Base-by-base conservation (phyloP, 1,284 basidiomycete genomes). In the Naganishia liquefaciens region DNA sequence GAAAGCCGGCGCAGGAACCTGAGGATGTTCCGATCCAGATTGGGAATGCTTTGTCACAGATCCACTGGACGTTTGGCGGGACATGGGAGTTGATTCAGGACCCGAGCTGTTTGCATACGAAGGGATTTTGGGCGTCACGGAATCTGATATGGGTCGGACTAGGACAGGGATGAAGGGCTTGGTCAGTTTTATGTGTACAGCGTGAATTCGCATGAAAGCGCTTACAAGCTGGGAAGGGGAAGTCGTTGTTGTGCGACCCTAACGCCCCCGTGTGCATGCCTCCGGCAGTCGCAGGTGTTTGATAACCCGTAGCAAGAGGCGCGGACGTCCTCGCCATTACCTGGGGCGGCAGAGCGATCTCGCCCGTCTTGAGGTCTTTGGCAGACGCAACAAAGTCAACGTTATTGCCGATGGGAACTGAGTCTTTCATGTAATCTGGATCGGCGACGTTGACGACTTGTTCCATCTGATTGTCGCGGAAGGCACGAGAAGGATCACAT, bases 91-190 rank as follows among this genome's bases (percentile, higher is more conserved):
- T 0, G 76, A 74, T 9, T 69, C 61, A 0, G 44, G 53, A n/a
- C 53, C 53, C 2, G 62, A 63, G 33, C 52, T 62, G 51, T 40
- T 44, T 17, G 43, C n/a, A 33, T 63, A 53, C 21, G 53, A 23
- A 7, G 62, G 62, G 28, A 55, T 54, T 10, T 61, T 64, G 6
- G 72, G 71, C 6, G 73, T 70, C 43, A 65, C 66, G 33, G 66
- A 64, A 15, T 67, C 68, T 4, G 75, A 71, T 3, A 79, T 63
- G 9, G 77, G 76, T 15, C 74, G 75, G 72, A 78, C 75, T 75
- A 11, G 23, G 40, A 21, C 7, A n/a, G n/a, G 23, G 44, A 40
- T 1, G 9, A 47, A 7, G 39, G 25, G 25, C 13, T 19, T 11
- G 6, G 21, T 58, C 23, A 21, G 11, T 17, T n/a, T 15, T 27